Conservation (phyloP, 768 basidiomycete species). For the Boletellus ananiceps region DNA sequence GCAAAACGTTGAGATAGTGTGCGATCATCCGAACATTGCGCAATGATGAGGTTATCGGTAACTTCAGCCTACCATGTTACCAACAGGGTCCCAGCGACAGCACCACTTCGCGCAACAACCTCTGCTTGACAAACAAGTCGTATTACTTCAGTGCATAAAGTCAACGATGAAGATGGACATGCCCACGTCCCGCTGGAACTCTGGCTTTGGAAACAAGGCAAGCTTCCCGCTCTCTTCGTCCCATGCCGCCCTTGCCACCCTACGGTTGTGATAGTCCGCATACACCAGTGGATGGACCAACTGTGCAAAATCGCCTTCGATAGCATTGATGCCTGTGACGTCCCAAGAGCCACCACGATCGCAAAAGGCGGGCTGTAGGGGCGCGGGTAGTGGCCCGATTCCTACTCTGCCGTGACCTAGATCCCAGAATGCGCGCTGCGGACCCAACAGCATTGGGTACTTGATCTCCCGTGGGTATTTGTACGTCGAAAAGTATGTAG, state of each 20-base stretch:
- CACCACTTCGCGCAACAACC: background rate
- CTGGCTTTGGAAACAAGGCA: constrained; percentile 3
- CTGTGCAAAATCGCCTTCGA: constrained; percentile 1
- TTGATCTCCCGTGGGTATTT: constrained; percentile 3
- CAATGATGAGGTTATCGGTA: no score
- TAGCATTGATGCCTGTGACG: background rate
- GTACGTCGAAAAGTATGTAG: constrained; percentile 14
- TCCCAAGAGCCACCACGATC: constrained; percentile 3
- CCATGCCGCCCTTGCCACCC: constrained; percentile 8
- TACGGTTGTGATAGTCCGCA: background rate
- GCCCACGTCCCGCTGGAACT: background rate
- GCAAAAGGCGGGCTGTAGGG: constrained; percentile 3
- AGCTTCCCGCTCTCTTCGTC: constrained; percentile 15
- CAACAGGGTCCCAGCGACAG: no score
- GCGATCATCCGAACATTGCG: no score
- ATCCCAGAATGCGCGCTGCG: constrained; percentile 16
- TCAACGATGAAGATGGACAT: background rate
- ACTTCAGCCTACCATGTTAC: no score
- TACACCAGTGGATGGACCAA: background rate
- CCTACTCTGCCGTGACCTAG: constrained; percentile 6
- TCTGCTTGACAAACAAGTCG: background rate
- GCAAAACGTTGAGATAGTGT: no score
- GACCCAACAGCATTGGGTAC: constrained; percentile 3
- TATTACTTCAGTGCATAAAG: background rate
- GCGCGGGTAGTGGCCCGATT: constrained; percentile 2